phyloP scores from a whole-genome alignment of 345 rosid genomes.

The Xanthoceras sorbifolium region DNA sequence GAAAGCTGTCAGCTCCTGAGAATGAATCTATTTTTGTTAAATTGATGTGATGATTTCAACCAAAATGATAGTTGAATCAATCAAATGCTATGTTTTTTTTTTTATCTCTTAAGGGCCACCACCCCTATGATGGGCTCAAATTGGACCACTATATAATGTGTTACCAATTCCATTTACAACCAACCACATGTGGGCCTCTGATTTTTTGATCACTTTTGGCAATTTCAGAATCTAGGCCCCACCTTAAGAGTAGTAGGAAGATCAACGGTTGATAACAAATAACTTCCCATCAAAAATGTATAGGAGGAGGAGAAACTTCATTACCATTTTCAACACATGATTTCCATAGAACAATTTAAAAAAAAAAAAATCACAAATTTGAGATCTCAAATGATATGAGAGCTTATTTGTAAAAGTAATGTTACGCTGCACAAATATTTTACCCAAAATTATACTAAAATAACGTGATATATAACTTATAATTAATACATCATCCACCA shows the following conservation, averaged over 20 bases:
- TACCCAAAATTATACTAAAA: no score
- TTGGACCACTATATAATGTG: slow-evolving; percentile 28
- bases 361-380: no score
- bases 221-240: slow-evolving; percentile 4
- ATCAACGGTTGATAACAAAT: slow-evolving; percentile 12
- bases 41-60: slow-evolving; percentile 19
- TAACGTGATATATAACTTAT: no score
- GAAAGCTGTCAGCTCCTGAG: neutral
- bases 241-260: neutral
- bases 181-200: slow-evolving; percentile 21
- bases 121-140: slow-evolving; percentile 13
- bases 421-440: no score
- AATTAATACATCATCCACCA: no score
- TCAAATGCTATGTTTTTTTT: neutral
- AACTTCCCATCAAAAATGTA: neutral
- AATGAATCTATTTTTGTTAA: slow-evolving; percentile 9
- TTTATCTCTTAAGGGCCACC: slow-evolving; percentile 21
- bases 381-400: neutral
- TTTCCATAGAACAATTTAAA: no score
- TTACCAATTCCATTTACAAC: slow-evolving; percentile 16
- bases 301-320: neutral
- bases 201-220: neutral
- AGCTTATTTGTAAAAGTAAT: no score
- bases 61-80: slow-evolving; percentile 11
- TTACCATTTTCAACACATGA: neutral